Base-by-base conservation (phyloP, 2,329 filamentous ascomycete species). In the Ascochyta viciae-villosae region DNA sequence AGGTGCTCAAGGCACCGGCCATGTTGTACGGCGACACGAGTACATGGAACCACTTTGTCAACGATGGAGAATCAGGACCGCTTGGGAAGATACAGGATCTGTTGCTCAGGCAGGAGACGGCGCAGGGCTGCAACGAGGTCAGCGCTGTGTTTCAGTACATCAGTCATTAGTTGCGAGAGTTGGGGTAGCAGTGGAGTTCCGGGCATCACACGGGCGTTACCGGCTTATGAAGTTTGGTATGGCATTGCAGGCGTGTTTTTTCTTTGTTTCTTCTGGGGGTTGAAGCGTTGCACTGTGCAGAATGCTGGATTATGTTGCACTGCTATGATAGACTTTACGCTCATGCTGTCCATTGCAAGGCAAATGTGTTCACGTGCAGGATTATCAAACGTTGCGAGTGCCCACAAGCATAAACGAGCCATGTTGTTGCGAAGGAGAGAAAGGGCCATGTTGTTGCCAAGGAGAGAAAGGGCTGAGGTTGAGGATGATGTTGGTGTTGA, bases 81-180 rank as follows among this genome's bases (percentile, higher is more conserved):
- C 77, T 99, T 71, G 85, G 86, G 61, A 84, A 85, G 57, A 99
- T 99, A 56, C 94, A 99, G 76, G 95, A 99, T 79, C 77, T 97
- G 72, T 73, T 99, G 70, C 80, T 99, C 44, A 85, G 94, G 62
- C 95, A 98, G 76, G 95, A 99, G 78, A 86, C 84, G 54, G 84
- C 82, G 4, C 88, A 94, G 75, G 71, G 64, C 22, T 61, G 62
- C 27, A 80, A 82, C 23, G 90, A 91, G 70, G 92, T 99, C 8
- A 97, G 92, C 62, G 92, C 94, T 10, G 92, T 98, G 31, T 99
- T 99, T 74, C 95, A 99, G 82, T 99, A 98, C 77, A 98, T 99
- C 70, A 97, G 93, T 64, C 95, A 98, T 44, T 58, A 37, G 27
- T 33, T 44, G 34, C 13, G 8, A 34, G 35, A 5, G 16, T 24